Evolutionary conservation across 805 yeast species (phyloP).

Genomic region (Wickerhamiella sorbophila): DNA sequence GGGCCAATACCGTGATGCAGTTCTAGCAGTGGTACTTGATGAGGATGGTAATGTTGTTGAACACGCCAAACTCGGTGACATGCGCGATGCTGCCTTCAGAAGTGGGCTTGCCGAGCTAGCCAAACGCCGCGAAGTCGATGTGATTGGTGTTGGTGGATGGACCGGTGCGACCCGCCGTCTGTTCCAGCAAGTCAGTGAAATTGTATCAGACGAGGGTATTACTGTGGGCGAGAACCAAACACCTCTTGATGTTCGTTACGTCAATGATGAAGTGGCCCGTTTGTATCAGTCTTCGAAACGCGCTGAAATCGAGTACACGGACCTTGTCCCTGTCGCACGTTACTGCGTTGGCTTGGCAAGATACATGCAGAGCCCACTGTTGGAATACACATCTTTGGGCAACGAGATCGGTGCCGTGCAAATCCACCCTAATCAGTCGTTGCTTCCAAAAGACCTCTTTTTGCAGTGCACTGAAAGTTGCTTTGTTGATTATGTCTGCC

Average conservation of each 20-base stretch:
- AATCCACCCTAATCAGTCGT: conserved; percentile 52
- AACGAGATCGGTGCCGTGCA: conserved; percentile 56
- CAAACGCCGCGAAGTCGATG: conserved; percentile 64
- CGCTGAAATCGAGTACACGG: conserved; percentile 68
- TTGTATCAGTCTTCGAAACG: conserved; percentile 68
- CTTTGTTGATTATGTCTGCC: conserved; percentile 77
- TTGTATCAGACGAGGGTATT: conserved; percentile 39
- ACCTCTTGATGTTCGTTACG: conserved; percentile 58
- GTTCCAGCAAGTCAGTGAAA: conserved; percentile 36
- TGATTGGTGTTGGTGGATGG: conserved; percentile 80
- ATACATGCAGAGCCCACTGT: conserved; percentile 80
- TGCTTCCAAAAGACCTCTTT: conserved; percentile 50
- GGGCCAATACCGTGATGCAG: conserved; percentile 75
- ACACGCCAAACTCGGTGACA: conserved; percentile 63
- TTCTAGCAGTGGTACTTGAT: conserved; percentile 63
- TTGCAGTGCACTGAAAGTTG: conserved; percentile 58
- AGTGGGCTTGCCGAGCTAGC: conserved; percentile 47
- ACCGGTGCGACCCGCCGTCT: conserved; percentile 57
- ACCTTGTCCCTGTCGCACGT: conserved; percentile 62
- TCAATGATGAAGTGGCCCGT: conserved; percentile 85
- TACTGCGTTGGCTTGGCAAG: conserved; percentile 86
- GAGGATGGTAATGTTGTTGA: conserved; percentile 70
- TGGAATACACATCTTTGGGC: conserved; percentile 73
- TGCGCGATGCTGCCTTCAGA: conserved; percentile 50
- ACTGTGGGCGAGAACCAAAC: conserved; percentile 23